phyloP scores from a whole-genome alignment of 2,329 filamentous ascomycete species.

The Fusarium sp. region DNA sequence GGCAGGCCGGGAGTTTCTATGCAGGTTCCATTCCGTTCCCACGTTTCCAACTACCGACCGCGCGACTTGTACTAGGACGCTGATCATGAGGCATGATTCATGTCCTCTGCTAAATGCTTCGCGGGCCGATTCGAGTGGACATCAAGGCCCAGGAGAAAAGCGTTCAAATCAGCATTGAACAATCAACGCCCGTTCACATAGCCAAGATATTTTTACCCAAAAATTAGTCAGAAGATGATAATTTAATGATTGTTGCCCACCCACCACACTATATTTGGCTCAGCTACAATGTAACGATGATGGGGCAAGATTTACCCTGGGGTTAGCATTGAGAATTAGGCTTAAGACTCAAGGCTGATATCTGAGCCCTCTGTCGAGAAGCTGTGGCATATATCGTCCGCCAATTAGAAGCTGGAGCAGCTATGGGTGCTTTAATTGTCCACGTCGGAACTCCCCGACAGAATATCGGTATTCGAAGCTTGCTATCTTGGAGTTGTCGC shows the following conservation, averaged over 20 bases:
- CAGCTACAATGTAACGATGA: constrained; percentile 26
- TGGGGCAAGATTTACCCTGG: constrained; percentile 36
- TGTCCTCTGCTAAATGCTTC: constrained; percentile 36
- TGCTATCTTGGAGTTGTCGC: constrained; percentile 14
- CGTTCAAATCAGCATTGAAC: constrained; percentile 6
- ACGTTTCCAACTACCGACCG: constrained; percentile 45
- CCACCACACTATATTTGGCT: constrained; percentile 17
- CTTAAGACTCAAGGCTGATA: constrained; percentile 27
- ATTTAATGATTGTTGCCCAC: constrained; percentile 19
- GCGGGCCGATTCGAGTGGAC: constrained; percentile 45
- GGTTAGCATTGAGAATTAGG: constrained; percentile 22
- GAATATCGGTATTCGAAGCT: constrained; percentile 3
- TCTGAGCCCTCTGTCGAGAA: constrained; percentile 28
- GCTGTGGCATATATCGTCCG: constrained; percentile 5
- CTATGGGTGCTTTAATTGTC: constrained; percentile 24
- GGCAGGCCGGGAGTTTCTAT: constrained; percentile 28
- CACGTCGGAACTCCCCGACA: constrained; percentile 20
- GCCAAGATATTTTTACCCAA: constrained; percentile 20
- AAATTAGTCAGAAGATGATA: constrained; percentile 30
- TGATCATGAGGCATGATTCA: constrained; percentile 13
- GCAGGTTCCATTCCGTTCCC: constrained; percentile 24
- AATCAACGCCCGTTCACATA: constrained; percentile 15
- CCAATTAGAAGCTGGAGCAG: constrained; percentile 24
- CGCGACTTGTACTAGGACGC: constrained; percentile 2
- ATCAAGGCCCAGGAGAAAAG: not conserved